A percentile compares a stretch with the other conserved stretches of the same genome.
Evolutionary conservation across 306 rosid species (phyloP).

Genomic region (Sesbania bispinosa): DNA sequence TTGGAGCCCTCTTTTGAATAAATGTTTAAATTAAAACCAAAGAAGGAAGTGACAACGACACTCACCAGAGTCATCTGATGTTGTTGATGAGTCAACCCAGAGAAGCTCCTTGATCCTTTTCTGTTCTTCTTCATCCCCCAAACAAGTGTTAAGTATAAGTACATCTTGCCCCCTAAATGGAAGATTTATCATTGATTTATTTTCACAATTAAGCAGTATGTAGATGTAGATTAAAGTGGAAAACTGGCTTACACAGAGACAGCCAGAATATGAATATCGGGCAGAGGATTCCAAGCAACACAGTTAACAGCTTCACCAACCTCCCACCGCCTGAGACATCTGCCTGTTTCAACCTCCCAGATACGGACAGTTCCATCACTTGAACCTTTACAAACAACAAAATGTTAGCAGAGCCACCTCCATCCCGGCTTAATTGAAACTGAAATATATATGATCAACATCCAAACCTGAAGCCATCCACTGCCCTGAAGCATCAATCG

Average conservation of each 20-base stretch:
- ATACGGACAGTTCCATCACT: constrained; percentile 85
- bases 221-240: neutral
- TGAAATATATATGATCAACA: constrained; percentile 13
- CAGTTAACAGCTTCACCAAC: constrained; percentile 74
- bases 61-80: constrained; percentile 65
- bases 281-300: constrained; percentile 92
- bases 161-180: constrained; percentile 74
- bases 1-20: neutral
- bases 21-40: neutral
- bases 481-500: constrained; percentile 79
- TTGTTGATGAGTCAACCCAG: constrained; percentile 39
- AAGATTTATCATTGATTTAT: neutral
- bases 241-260: constrained; percentile 60
- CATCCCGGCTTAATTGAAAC: neutral
- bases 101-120: constrained; percentile 64
- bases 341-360: constrained; percentile 92
- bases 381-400: constrained; percentile 57
- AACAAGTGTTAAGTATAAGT: constrained; percentile 59
- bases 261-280: constrained; percentile 68
- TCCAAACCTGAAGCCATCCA: constrained; percentile 96
- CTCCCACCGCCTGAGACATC: constrained; percentile 77
- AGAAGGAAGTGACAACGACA: constrained; percentile 18
- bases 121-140: constrained; percentile 83
- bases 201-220: constrained; percentile 18
- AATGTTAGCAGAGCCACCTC: constrained; percentile 16